A percentile compares a stretch with the other conserved stretches of the same genome.
Evolutionary conservation across 1,284 basidiomycete genomes (phyloP).

Genomic region (Ustilago xerochloae): DNA sequence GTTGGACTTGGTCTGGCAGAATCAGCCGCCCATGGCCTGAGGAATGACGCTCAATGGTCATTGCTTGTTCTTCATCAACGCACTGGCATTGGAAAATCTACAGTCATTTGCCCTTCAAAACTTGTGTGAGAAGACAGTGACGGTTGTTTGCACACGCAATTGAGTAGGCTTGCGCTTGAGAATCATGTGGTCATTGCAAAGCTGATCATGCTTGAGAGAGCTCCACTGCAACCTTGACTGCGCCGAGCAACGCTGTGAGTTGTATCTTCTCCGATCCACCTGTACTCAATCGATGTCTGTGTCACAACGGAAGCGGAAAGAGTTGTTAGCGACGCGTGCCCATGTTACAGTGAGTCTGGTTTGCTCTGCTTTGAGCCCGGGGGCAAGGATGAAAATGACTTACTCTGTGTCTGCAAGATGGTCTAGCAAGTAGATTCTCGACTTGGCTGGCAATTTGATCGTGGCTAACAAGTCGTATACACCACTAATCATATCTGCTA

Average conservation of each 20-base stretch:
- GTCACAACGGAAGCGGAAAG: background rate
- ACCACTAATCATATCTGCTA: constrained; percentile 94
- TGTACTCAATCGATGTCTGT: constrained; percentile 89
- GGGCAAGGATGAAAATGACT: no score
- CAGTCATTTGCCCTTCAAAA: background rate
- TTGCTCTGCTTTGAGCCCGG: no score
- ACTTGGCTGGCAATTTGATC: constrained; percentile 84
- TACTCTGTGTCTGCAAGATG: constrained; percentile 82
- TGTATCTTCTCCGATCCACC: constrained; percentile 96
- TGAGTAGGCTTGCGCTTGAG: no score
- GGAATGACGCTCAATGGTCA: background rate
- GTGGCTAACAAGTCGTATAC: constrained; percentile 90
- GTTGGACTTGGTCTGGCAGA: constrained; percentile 58
- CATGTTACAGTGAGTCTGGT: no score
- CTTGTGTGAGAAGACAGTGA: background rate
- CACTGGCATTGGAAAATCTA: background rate
- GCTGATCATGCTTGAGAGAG: constrained; percentile 57
- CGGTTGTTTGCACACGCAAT: no score
- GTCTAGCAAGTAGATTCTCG: constrained; percentile 91
- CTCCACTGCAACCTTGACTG: constrained; percentile 93
- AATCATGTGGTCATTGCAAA: background rate
- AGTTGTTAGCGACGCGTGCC: no score
- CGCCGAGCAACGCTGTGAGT: constrained; percentile 87
- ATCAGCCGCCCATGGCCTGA: constrained; percentile 16
- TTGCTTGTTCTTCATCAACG: background rate